phyloP scores from a whole-genome alignment of 345 rosid species.

The Citrus reticulata region DNA sequence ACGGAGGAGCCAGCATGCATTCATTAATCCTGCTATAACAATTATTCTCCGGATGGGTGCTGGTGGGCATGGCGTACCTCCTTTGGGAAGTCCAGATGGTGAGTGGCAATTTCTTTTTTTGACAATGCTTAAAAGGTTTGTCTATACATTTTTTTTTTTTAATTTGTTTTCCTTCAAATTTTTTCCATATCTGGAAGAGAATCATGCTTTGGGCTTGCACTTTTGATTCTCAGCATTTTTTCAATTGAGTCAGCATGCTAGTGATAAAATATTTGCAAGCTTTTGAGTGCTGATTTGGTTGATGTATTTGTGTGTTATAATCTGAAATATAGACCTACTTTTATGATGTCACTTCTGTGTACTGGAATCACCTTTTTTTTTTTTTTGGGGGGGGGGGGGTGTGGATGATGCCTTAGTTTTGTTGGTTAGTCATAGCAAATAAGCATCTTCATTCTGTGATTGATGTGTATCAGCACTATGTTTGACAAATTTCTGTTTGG shows the following conservation, averaged over 20 bases:
- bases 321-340: not conserved
- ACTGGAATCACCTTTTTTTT: not conserved
- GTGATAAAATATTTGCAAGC: not conserved
- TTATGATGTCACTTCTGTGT: not conserved
- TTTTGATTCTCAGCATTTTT: not conserved
- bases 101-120: constrained; percentile 26
- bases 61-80: constrained; percentile 99
- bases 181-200: not conserved
- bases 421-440: not conserved
- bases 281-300: not conserved
- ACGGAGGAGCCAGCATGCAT: constrained; percentile 92
- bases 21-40: constrained; percentile 94
- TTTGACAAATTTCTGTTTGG: not conserved
- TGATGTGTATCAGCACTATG: not conserved
- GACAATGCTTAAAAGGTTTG: constrained; percentile 6
- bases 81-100: constrained; percentile 98
- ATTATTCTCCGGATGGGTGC: constrained; percentile 95
- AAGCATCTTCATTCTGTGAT: not conserved
- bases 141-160: not conserved
- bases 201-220: not conserved
- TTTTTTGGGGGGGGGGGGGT: too few relatives aligned
- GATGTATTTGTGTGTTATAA: not conserved
- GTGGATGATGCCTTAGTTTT: not conserved
- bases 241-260: not conserved
- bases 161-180: not conserved